Evolutionary conservation across 2,329 filamentous ascomycete species (phyloP).

Genomic region (Beauveria caledonica): DNA sequence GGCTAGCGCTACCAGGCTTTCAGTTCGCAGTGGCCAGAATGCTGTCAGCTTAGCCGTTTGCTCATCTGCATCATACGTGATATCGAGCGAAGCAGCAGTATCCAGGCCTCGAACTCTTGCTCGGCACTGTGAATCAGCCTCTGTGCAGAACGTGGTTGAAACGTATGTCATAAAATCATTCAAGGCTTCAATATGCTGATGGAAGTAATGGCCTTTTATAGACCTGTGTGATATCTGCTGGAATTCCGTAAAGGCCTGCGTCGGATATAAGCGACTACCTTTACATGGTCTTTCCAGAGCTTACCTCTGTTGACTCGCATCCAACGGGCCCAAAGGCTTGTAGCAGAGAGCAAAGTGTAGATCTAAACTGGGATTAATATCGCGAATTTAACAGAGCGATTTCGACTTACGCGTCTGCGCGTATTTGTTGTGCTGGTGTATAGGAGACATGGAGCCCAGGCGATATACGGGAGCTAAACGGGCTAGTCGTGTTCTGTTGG

Average conservation of each 20-base stretch:
- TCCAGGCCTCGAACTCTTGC: slow-evolving; percentile 34
- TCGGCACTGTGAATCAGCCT: slow-evolving; percentile 40
- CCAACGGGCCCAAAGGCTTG: slow-evolving; percentile 49
- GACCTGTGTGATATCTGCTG: slow-evolving; percentile 17
- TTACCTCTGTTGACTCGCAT: slow-evolving; percentile 36
- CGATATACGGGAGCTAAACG: slow-evolving; percentile 66
- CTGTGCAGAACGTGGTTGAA: slow-evolving; percentile 42
- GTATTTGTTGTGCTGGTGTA: slow-evolving; percentile 38
- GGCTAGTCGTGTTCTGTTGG: slow-evolving; percentile 52
- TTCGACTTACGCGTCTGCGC: slow-evolving; percentile 17
- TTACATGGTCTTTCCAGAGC: neutral
- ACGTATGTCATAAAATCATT: slow-evolving; percentile 45
- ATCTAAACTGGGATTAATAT: slow-evolving; percentile 3
- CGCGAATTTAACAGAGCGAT: neutral
- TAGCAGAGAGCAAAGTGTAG: slow-evolving; percentile 49
- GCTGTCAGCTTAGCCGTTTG: slow-evolving; percentile 57
- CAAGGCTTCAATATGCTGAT: slow-evolving; percentile 54
- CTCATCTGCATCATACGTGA: slow-evolving; percentile 66
- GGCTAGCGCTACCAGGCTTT: slow-evolving; percentile 32
- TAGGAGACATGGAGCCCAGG: slow-evolving; percentile 78
- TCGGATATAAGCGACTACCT: slow-evolving; percentile 21
- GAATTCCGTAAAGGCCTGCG: slow-evolving; percentile 54
- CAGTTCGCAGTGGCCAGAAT: slow-evolving; percentile 47
- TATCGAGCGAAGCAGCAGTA: slow-evolving; percentile 58
- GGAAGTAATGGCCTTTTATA: slow-evolving; percentile 59